Evolutionary conservation across 1,139 yeast genomes (phyloP).

Genomic region (Yamadazyma atmosphaerica): DNA sequence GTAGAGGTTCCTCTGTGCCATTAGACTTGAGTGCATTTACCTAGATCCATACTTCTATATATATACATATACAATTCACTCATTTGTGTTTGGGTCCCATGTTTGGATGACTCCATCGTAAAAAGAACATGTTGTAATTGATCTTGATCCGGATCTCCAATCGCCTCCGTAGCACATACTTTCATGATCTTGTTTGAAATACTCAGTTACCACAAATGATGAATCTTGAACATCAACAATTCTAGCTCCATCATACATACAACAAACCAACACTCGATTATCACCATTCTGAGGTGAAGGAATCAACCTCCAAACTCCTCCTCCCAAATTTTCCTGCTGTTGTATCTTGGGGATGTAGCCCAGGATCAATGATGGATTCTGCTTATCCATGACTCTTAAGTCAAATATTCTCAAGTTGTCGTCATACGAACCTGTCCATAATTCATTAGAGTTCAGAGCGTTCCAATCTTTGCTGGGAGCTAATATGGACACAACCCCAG

Average conservation of each 20-base stretch:
- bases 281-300: slow-evolving; percentile 54
- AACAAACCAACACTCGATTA: slow-evolving; percentile 66
- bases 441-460: slow-evolving; percentile 42
- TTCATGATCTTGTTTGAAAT: slow-evolving; percentile 70
- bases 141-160: slow-evolving; percentile 54
- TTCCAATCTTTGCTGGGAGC: slow-evolving; percentile 46
- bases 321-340: slow-evolving; percentile 61
- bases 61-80: neutral
- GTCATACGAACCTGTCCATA: slow-evolving; percentile 94
- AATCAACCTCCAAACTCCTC: slow-evolving; percentile 92
- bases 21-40: slow-evolving; percentile 53
- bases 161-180: slow-evolving; percentile 97
- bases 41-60: slow-evolving; percentile 7
- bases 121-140: slow-evolving; percentile 81
- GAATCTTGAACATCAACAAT: slow-evolving; percentile 42
- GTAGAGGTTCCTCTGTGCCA: slow-evolving; percentile 94
- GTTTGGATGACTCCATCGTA: slow-evolving; percentile 80
- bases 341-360: slow-evolving; percentile 50
- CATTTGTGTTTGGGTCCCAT: slow-evolving; percentile 48
- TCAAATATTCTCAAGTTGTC: slow-evolving; percentile 73
- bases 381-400: slow-evolving; percentile 52
- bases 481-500: slow-evolving; percentile 84
- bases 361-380: slow-evolving; percentile 36
- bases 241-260: slow-evolving; percentile 96
- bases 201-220: slow-evolving; percentile 44